Base-by-base conservation (phyloP, 2,329 filamentous ascomycete genomes). In the Pseudogymnoascus sp. region DNA sequence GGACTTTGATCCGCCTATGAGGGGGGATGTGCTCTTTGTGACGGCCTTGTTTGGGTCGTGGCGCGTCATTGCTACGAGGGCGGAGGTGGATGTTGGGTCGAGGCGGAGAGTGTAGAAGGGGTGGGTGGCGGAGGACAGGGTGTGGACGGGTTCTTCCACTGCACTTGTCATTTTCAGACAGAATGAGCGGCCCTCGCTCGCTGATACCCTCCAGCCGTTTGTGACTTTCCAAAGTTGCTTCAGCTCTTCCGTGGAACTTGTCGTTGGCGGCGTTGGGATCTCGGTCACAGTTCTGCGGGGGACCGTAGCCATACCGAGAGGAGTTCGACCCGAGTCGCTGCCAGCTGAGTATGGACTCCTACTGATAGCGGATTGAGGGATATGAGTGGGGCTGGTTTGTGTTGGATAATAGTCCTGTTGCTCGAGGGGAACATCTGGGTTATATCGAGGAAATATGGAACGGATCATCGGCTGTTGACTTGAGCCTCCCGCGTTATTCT, bases 371-470 rank as follows among this genome's bases (percentile, higher is more conserved):
- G 82, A 81, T 37, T 80, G 79, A 4, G 87, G 86, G 59, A 91
- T 83, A 33, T 83, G 80, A 1, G 83, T 82, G 11, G 88, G 86
- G 65, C 83, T 85, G 62, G 81, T 76, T 71, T 88, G 84, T 0
- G 84, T 87, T 2, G 89, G 88, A 59, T 82, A 88, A 75, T 93
- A 92, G 56, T 83, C 76, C 70, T 93, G 89, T 64, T 85, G 83
- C 63, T 85, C 80, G 2, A 91, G 80, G 4, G 88, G 79, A 23
- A 90, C 72, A 1, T 81, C 82, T 2, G 85, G 87, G 70, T 93
- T 86, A 71, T 91, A 92, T 31, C 83, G 81, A 7, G 89, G 89
- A 69, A 93, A 93, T 69, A 93, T 91, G 23, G 89, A 92, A 33
- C 83, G 82, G 69, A 89, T 80, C 0, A 81, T 77, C 5, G 76